These are phyloP conservation scores for Phialophora macrospora DNA, from an alignment of 2,329 filamentous ascomycete species.

Conservation along the genomic window DNA sequence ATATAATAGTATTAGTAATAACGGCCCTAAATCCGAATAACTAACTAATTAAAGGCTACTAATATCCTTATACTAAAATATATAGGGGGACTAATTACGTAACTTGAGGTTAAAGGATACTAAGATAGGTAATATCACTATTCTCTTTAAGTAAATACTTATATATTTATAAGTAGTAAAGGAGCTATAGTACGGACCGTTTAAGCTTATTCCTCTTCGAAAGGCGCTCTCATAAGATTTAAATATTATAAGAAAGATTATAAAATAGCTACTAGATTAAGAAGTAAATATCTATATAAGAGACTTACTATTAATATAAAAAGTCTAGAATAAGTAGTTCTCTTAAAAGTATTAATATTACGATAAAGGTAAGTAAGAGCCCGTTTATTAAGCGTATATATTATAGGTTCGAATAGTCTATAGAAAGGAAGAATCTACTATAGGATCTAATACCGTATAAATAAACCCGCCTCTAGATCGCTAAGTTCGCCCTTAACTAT, in stretches of 20 bases:
- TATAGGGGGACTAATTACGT: neutral
- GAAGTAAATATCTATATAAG: neutral
- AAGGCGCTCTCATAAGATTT: slow-evolving; percentile 2
- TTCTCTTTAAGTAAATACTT: neutral
- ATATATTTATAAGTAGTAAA: neutral
- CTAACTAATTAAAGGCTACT: neutral
- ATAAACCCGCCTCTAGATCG: neutral
- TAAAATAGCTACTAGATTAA: slow-evolving; percentile 5
- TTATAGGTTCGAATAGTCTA: neutral
- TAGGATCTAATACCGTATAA: neutral
- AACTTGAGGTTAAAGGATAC: neutral
- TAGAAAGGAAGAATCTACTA: neutral
- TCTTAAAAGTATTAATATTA: too few relatives aligned
- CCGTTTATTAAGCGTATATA: neutral
- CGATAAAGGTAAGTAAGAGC: slow-evolving; percentile 5
- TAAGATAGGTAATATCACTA: neutral
- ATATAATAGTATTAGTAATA: too few relatives aligned
- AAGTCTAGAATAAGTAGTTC: too few relatives aligned
- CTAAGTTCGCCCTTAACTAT: neutral
- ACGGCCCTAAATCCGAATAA: too few relatives aligned
- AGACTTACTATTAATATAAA: too few relatives aligned
- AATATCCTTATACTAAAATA: slow-evolving; percentile 8
- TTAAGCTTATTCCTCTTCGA: neutral
- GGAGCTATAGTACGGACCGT: neutral
- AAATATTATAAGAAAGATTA: slow-evolving; percentile 10